These are phyloP conservation scores for Pleurotus sapidus DNA, from an alignment of 768 basidiomycete species.

Conservation along the genomic window DNA sequence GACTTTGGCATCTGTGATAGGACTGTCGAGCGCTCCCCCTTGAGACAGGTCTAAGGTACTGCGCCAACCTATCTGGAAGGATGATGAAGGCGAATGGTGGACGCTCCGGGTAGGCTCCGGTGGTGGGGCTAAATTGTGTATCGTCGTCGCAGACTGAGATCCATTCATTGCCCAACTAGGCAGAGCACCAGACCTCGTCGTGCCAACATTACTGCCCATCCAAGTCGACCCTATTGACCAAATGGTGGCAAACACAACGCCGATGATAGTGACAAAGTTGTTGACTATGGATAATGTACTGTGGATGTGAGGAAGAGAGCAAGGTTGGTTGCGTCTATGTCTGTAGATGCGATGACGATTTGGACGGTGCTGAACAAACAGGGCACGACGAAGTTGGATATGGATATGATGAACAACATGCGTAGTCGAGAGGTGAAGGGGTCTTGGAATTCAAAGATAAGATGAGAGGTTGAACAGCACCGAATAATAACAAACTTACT, in stretches of 20 bases:
- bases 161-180: neutral
- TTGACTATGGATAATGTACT: conserved; percentile 23
- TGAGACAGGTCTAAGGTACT: too few species aligned
- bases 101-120: neutral
- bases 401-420: conserved; percentile 31
- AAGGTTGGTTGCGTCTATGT: conserved; percentile 8
- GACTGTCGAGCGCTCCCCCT: too few species aligned
- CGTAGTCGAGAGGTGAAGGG: conserved; percentile 20
- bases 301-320: conserved; percentile 18
- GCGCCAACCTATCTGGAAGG: neutral
- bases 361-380: conserved; percentile 30
- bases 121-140: too few species aligned
- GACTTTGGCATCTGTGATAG: too few species aligned
- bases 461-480: too few species aligned
- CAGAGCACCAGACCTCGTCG: neutral
- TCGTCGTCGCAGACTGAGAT: neutral
- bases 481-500: too few species aligned
- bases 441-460: conserved; percentile 6
- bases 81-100: neutral
- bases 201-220: neutral
- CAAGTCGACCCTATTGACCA: conserved; percentile 21
- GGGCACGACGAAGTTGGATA: conserved; percentile 37
- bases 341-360: conserved; percentile 22
- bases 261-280: conserved; percentile 30
- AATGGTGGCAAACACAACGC: conserved; percentile 33